phyloP scores from a whole-genome alignment of 2,329 filamentous ascomycete genomes.

The Aspergillus persii region DNA sequence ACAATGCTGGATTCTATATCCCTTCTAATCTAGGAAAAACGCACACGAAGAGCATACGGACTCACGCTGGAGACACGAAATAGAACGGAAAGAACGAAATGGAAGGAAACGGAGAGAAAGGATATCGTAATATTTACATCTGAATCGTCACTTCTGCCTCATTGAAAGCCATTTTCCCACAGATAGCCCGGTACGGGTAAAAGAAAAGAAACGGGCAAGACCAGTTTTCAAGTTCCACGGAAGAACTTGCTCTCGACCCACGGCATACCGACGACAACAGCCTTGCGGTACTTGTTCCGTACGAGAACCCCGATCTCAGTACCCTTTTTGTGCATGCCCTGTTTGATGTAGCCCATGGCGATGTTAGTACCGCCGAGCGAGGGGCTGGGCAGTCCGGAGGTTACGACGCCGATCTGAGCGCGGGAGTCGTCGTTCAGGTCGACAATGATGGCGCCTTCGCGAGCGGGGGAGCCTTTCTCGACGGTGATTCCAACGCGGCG shows the following conservation, averaged over 20 bases:
- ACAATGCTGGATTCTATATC: too few species aligned
- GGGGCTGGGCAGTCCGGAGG: conserved; percentile 86
- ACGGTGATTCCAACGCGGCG: conserved; percentile 79
- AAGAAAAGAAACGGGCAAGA: not conserved
- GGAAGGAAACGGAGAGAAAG: not conserved
- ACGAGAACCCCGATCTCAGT: conserved; percentile 78
- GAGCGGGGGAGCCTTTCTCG: conserved; percentile 75
- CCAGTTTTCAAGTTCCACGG: conserved; percentile 19
- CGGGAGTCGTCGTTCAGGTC: conserved; percentile 53
- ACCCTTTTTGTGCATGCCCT: conserved; percentile 77
- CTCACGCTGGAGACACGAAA: too few species aligned
- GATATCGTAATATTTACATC: not conserved
- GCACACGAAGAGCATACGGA: too few species aligned
- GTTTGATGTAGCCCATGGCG: conserved; percentile 88
- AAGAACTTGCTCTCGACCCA: conserved; percentile 80
- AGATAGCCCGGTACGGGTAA: not conserved
- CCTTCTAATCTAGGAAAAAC: too few species aligned
- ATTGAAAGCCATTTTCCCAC: not conserved
- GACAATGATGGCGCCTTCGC: conserved; percentile 82
- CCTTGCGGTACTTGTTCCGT: conserved; percentile 72
- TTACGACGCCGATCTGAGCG: conserved; percentile 72
- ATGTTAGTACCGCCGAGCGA: conserved; percentile 80
- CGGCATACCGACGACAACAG: conserved; percentile 81
- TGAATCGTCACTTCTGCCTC: too few species aligned
- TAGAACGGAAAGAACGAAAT: not conserved